Evolutionary conservation across 441 rosid species (phyloP).

Genomic region (Populus hybrid): DNA sequence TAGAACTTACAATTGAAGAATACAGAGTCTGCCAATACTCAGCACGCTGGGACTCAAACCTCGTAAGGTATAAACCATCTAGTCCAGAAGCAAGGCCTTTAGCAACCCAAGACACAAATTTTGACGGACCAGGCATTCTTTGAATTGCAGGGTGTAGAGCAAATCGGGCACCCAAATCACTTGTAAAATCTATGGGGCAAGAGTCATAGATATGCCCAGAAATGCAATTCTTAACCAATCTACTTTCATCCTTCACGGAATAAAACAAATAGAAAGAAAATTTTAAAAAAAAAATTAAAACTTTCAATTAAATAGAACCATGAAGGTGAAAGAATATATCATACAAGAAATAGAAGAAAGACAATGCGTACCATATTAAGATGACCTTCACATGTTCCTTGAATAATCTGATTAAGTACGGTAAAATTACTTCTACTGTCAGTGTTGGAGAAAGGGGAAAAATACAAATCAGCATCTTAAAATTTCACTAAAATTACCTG

Average conservation of each 20-base stretch:
- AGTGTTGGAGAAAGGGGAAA: neutral
- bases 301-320: neutral
- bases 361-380: slow-evolving; percentile 45
- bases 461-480: neutral
- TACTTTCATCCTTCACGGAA: slow-evolving; percentile 56
- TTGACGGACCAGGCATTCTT: slow-evolving; percentile 66
- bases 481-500: slow-evolving; percentile 44
- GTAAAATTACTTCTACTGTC: slow-evolving; percentile 8
- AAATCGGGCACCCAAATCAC: slow-evolving; percentile 70
- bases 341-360: slow-evolving; percentile 3
- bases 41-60: slow-evolving; percentile 76
- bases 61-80: slow-evolving; percentile 78
- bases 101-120: slow-evolving; percentile 68
- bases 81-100: slow-evolving; percentile 74
- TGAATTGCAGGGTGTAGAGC: slow-evolving; percentile 60
- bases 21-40: slow-evolving; percentile 84
- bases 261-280: neutral
- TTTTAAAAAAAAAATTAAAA: neutral
- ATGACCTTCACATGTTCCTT: slow-evolving; percentile 60
- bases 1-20: slow-evolving; percentile 73
- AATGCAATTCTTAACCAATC: slow-evolving; percentile 63
- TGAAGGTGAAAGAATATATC: neutral
- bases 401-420: slow-evolving; percentile 51
- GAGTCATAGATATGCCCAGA: slow-evolving; percentile 90
- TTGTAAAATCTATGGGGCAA: slow-evolving; percentile 78